These are phyloP conservation scores for Eucalyptus polyanthemos DNA, from an alignment of 345 rosid species.

Conservation along the genomic window DNA sequence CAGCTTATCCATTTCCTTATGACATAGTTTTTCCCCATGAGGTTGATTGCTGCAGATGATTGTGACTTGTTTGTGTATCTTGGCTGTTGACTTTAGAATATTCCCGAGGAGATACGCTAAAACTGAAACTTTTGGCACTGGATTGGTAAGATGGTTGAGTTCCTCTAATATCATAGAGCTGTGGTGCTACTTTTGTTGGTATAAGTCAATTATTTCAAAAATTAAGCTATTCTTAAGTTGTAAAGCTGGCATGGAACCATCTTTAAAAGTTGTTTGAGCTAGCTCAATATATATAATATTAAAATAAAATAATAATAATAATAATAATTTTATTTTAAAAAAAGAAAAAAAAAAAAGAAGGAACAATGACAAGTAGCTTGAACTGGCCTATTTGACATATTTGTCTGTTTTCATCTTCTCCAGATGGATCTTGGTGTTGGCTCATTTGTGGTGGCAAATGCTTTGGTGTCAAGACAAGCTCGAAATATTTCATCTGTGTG, in stretches of 20 bases:
- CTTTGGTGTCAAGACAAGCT: constrained; percentile 84
- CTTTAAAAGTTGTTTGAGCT: not conserved
- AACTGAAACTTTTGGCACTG: constrained; percentile 73
- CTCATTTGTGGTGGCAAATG: constrained; percentile 68
- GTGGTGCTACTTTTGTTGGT: not conserved
- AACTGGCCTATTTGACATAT: not conserved
- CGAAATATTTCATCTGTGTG: constrained; percentile 44
- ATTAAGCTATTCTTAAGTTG: not conserved
- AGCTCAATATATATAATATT: not conserved
- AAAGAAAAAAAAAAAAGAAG: not conserved
- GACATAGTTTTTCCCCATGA: not conserved
- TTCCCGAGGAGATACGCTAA: constrained; percentile 85
- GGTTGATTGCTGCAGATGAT: constrained; percentile 48
- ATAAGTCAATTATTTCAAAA: not conserved
- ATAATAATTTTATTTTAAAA: too few species aligned
- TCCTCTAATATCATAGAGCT: not conserved
- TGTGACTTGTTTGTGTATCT: constrained; percentile 70
- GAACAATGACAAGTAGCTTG: not conserved
- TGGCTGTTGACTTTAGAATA: constrained; percentile 87
- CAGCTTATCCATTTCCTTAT: not conserved
- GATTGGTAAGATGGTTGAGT: constrained; percentile 48
- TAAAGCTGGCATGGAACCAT: not conserved
- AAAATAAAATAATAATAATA: too few species aligned
- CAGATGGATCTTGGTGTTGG: constrained; percentile 99
- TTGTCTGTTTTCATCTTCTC: not conserved